Base-by-base conservation (phyloP, 2,329 filamentous ascomycete species). In the Coccinonectria pachysandricola region DNA sequence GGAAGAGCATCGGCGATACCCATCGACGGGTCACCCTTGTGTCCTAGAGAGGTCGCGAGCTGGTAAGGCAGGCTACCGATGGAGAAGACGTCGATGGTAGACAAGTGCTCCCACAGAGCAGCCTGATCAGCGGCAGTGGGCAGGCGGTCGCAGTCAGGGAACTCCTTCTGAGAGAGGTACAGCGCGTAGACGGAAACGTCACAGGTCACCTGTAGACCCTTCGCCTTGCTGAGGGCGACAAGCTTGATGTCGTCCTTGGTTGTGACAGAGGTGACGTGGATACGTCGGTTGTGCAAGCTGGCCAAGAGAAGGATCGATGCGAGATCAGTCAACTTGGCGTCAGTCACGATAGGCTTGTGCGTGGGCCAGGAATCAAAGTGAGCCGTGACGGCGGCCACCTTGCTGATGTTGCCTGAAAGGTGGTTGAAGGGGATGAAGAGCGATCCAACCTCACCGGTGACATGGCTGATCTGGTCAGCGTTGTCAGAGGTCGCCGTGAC, bases 381-480 rank as follows among this genome's bases (percentile, higher is more conserved):
- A 34, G 76, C 72, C 27, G 79, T 83, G 35, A 86, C 79, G 7
- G 80, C 75, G 12, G 81, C 79, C 23, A 86, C 81, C 62, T 84
- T 84, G 67, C 75, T 85, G 53, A 87, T 85, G 53, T 86, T 87
- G 42, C 79, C 80, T 33, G 79, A 81, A 14, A 86, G 61, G 52
- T 83, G 71, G 55, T 87, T 84, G 65, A 87, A 87, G 9, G 81
- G 81, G 36, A 87, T 81, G 59, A 85, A 87, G 21, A 87, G 64
- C 12, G 81, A 84, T 15, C 81, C 82, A 30, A 87, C 81, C 40
- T 86, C 79, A 24, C 69, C 64, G 11, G 75, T 74, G 30, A 86
- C 68, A 39, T 77, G 68, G 46, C 74, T 77, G 48, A 87, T 79
- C 56, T 85, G 77, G 40, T 80, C 72, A 10, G 79, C 71, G 49